phyloP scores from a whole-genome alignment of 1,284 basidiomycete species.

The Malassezia psittaci region DNA sequence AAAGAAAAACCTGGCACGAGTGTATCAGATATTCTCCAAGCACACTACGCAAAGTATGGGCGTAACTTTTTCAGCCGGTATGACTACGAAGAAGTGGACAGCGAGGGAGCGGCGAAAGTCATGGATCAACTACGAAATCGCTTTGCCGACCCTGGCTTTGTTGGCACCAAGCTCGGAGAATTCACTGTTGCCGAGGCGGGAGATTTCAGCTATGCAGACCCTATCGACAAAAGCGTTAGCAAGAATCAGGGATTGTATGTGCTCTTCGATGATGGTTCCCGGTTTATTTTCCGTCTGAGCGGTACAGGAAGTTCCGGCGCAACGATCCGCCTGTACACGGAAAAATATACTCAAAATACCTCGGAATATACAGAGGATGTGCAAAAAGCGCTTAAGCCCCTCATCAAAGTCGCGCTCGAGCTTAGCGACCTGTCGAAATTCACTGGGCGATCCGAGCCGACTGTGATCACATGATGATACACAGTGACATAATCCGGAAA shows the following conservation, averaged over 20 bases:
- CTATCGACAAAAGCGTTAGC: constrained; percentile 83
- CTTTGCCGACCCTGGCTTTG: constrained; percentile 57
- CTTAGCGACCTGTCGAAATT: constrained; percentile 74
- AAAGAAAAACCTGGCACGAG: constrained; percentile 52
- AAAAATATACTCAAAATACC: constrained; percentile 72
- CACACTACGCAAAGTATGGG: constrained; percentile 84
- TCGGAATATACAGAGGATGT: constrained; percentile 66
- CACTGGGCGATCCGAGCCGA: constrained; percentile 76
- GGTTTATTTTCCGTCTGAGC: constrained; percentile 88
- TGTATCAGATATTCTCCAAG: constrained; percentile 54
- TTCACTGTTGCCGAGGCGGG: constrained; percentile 71
- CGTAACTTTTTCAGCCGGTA: constrained; percentile 94
- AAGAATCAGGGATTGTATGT: constrained; percentile 94
- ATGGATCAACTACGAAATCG: constrained; percentile 67
- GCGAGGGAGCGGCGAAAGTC: constrained; percentile 74
- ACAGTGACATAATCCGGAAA: constrained; percentile 18
- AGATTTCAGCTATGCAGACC: constrained; percentile 93
- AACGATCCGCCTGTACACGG: constrained; percentile 55
- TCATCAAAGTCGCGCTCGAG: constrained; percentile 85
- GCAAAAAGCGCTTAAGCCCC: constrained; percentile 77
- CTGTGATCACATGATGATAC: constrained; percentile 65
- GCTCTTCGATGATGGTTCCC: constrained; percentile 76
- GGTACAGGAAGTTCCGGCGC: constrained; percentile 93
- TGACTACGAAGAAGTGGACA: constrained; percentile 95
- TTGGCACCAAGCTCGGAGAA: constrained; percentile 50